Conservation (phyloP, 2,329 filamentous ascomycete species). For the Aureobasidium mangrovei region DNA sequence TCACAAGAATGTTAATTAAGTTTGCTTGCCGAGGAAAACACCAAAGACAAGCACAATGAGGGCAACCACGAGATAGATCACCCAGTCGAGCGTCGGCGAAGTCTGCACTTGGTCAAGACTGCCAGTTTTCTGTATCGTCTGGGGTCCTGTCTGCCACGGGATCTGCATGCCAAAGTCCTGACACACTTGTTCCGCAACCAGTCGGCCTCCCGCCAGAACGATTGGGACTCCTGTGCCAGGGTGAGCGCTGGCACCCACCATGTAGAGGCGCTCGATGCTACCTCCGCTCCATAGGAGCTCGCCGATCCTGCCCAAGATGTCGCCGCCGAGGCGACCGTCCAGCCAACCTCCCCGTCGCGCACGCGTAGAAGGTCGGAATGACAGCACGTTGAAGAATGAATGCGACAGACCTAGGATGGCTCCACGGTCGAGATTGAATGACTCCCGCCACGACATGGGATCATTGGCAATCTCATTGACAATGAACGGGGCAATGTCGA, state of each 20-base stretch:
- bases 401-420: slow-evolving; percentile 65
- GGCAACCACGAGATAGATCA: slow-evolving; percentile 8
- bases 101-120: slow-evolving; percentile 4
- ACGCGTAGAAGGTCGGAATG: slow-evolving; percentile 55
- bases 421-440: slow-evolving; percentile 67
- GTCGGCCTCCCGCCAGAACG: slow-evolving; percentile 58
- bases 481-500: slow-evolving; percentile 43
- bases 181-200: slow-evolving; percentile 48
- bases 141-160: slow-evolving; percentile 30
- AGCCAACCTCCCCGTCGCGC: slow-evolving; percentile 38
- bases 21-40: slow-evolving; percentile 3
- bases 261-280: slow-evolving; percentile 50
- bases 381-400: slow-evolving; percentile 64
- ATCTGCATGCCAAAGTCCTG: slow-evolving; percentile 29
- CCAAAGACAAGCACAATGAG: slow-evolving; percentile 1
- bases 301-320: slow-evolving; percentile 12
- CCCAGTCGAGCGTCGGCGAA: neutral
- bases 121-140: slow-evolving; percentile 11
- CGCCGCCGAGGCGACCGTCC: slow-evolving; percentile 19
- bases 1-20: neutral
- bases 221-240: slow-evolving; percentile 70
- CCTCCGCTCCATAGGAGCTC: slow-evolving; percentile 19
- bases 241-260: slow-evolving; percentile 67
- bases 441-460: slow-evolving; percentile 53
- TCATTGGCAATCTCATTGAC: slow-evolving; percentile 57